A percentile compares a stretch with the other conserved stretches of the same genome.
Evolutionary conservation across 2,329 filamentous ascomycete genomes (phyloP).

Genomic region (Aspergillus chevalieri): DNA sequence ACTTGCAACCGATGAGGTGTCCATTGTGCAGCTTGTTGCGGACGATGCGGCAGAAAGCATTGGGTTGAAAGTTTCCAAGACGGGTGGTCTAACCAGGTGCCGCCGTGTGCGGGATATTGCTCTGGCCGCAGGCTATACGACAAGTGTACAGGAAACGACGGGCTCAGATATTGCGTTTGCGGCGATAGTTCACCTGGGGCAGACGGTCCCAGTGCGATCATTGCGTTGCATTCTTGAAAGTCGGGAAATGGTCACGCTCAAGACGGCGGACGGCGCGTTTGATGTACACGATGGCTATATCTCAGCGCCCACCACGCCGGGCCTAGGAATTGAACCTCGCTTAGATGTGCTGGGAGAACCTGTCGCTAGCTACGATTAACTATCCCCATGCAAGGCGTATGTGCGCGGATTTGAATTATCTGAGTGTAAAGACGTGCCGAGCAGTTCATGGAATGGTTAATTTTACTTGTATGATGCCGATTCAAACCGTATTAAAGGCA

Average conservation of each 20-base stretch:
- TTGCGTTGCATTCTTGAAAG: conserved; percentile 8
- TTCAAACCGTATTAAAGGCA: no score
- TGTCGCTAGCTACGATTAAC: conserved; percentile 8
- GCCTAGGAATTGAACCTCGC: conserved; percentile 6
- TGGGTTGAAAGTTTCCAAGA: conserved; percentile 19
- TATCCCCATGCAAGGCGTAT: not conserved
- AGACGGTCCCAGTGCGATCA: conserved; percentile 11
- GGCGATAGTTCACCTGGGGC: conserved; percentile 17
- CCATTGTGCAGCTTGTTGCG: conserved; percentile 14
- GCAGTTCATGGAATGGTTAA: no score
- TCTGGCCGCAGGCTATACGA: conserved; percentile 16
- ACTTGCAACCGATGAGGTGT: conserved; percentile 11
- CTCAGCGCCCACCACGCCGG: conserved; percentile 6
- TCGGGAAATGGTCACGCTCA: conserved; percentile 16
- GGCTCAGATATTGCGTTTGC: conserved; percentile 23
- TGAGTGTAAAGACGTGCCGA: no score
- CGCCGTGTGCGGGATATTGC: conserved; percentile 18
- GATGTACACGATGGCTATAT: conserved; percentile 5
- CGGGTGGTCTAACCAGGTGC: conserved; percentile 11
- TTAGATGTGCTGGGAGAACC: conserved; percentile 9
- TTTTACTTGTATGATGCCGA: no score
- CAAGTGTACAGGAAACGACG: conserved; percentile 18
- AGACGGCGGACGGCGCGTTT: conserved; percentile 16
- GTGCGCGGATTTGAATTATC: no score
- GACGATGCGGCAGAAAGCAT: conserved; percentile 22